Evolutionary conservation across 163 green algal species (phyloP).

Genomic region (Trebouxiophyceae sp.): DNA sequence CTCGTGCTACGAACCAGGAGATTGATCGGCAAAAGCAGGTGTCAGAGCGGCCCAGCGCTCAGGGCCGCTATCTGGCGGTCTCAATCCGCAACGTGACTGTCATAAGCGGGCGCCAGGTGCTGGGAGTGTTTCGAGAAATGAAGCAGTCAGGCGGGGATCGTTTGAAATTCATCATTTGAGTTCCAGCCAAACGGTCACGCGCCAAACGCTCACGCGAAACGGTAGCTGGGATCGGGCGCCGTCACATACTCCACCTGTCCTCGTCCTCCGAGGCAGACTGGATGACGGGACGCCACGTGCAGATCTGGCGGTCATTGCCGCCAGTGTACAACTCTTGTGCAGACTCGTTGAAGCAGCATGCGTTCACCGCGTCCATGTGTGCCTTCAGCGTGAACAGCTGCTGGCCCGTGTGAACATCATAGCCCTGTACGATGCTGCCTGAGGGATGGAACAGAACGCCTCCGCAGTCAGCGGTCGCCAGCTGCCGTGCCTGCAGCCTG

Average conservation of each 20-base stretch:
- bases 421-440: conserved; percentile 44
- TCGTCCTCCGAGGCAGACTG: neutral
- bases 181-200: neutral
- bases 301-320: conserved; percentile 47
- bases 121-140: neutral
- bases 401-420: conserved; percentile 41
- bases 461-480: conserved; percentile 51
- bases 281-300: neutral
- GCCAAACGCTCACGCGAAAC: neutral
- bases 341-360: conserved; percentile 45
- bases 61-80: neutral
- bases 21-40: neutral
- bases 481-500: conserved; percentile 28
- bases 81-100: neutral
- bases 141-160: neutral
- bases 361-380: conserved; percentile 67
- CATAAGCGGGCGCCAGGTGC: neutral
- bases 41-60: neutral
- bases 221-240: neutral
- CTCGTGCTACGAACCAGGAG: neutral
- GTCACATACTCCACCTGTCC: neutral
- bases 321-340: conserved; percentile 66
- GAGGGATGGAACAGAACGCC: conserved; percentile 63
- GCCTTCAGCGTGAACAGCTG: conserved; percentile 28
- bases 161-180: neutral